phyloP scores from a whole-genome alignment of 352 stramenopile species.

The Thraustotheca clavata region DNA sequence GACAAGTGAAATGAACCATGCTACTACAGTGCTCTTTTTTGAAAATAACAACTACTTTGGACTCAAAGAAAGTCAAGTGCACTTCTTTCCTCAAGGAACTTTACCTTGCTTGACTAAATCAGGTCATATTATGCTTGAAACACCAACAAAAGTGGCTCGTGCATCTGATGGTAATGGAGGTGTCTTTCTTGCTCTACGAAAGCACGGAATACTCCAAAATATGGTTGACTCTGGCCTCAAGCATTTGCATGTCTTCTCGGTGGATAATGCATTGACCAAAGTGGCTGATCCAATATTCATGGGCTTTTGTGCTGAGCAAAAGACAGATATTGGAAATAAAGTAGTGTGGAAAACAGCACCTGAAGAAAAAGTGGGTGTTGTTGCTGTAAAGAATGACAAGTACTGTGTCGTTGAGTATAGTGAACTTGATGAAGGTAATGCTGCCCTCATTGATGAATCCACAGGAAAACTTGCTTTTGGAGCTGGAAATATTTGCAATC shows the following conservation, averaged over 20 bases:
- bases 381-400: slow-evolving; percentile 70
- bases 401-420: slow-evolving; percentile 97
- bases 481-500: slow-evolving; percentile 98
- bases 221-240: slow-evolving; percentile 83
- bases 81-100: slow-evolving; percentile 95
- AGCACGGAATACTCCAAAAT: slow-evolving; percentile 78
- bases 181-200: slow-evolving; percentile 67
- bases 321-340: slow-evolving; percentile 95
- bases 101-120: slow-evolving; percentile 92
- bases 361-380: slow-evolving; percentile 91
- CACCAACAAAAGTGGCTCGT: slow-evolving; percentile 60
- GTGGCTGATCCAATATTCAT: slow-evolving; percentile 94
- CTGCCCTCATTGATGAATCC: slow-evolving; percentile 41
- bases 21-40: slow-evolving; percentile 89
- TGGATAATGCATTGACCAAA: slow-evolving; percentile 97
- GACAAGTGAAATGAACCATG: slow-evolving; percentile 96
- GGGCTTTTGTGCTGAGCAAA: slow-evolving; percentile 90
- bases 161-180: slow-evolving; percentile 97
- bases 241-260: slow-evolving; percentile 95
- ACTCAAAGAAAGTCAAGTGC: slow-evolving; percentile 77
- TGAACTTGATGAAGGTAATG: slow-evolving; percentile 82
- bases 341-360: slow-evolving; percentile 91
- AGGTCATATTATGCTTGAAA: slow-evolving; percentile 96
- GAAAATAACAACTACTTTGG: slow-evolving; percentile 88
- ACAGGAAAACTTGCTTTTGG: slow-evolving; percentile 89